Evolutionary conservation across 352 stramenopile species (phyloP).

Genomic region (Pythium chondricola): DNA sequence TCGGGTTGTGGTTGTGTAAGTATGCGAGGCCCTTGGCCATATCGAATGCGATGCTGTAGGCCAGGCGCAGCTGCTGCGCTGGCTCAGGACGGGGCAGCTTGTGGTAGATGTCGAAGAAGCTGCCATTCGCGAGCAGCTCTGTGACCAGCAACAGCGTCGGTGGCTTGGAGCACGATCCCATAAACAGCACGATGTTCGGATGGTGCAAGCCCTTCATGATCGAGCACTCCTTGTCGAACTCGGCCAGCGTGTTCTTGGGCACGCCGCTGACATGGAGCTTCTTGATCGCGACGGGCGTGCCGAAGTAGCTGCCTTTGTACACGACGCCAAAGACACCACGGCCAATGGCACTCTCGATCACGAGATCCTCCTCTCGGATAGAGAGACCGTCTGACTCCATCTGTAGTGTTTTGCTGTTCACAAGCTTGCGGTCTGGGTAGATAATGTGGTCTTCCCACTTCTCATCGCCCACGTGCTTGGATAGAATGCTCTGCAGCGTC

Average conservation of each 20-base stretch:
- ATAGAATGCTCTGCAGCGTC: constrained; percentile 56
- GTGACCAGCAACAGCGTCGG: constrained; percentile 95
- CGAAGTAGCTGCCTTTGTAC: constrained; percentile 83
- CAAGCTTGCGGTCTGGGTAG: constrained; percentile 70
- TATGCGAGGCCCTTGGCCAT: constrained; percentile 94
- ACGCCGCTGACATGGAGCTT: constrained; percentile 75
- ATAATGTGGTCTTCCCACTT: constrained; percentile 84
- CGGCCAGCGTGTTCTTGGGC: constrained; percentile 72
- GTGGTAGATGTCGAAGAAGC: constrained; percentile 87
- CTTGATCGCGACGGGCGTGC: constrained; percentile 77
- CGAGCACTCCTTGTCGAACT: constrained; percentile 81
- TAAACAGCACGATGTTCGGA: constrained; percentile 98
- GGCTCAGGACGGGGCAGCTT: constrained; percentile 55
- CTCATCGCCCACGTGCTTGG: constrained; percentile 62
- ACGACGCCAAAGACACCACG: constrained; percentile 78
- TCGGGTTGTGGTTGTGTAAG: constrained; percentile 95
- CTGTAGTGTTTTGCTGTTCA: constrained; percentile 36
- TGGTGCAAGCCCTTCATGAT: constrained; percentile 92
- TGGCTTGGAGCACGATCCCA: constrained; percentile 96
- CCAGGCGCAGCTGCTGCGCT: constrained; percentile 51
- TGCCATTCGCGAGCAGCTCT: constrained; percentile 85
- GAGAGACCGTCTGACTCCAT: constrained; percentile 63
- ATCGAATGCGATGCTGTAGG: constrained; percentile 81
- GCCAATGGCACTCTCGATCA: constrained; percentile 63
- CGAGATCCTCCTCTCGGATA: constrained; percentile 71